Conservation (phyloP, 2,329 filamentous ascomycete species). For the Aspergillus sp. region DNA sequence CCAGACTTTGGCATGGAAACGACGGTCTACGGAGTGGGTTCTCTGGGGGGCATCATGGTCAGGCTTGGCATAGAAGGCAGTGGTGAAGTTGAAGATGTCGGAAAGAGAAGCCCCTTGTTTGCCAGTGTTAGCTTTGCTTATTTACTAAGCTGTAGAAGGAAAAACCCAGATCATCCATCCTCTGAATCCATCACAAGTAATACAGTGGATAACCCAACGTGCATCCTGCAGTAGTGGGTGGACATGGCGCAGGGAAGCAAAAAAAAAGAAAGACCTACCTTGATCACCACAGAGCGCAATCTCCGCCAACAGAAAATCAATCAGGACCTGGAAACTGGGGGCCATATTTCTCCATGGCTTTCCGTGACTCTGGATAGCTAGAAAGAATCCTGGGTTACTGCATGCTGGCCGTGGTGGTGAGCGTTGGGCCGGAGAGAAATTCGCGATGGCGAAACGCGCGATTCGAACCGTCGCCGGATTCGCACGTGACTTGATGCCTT, state of each 20-base stretch:
- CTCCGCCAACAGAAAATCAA: conserved; percentile 51
- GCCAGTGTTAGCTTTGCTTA: conserved; percentile 12
- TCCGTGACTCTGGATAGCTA: background rate
- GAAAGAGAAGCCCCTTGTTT: conserved; percentile 26
- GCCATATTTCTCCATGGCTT: conserved; percentile 32
- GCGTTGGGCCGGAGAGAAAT: background rate
- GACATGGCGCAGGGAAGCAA: conserved; percentile 11
- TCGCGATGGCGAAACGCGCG: conserved; percentile 14
- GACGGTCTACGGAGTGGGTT: conserved; percentile 38
- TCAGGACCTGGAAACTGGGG: conserved; percentile 47
- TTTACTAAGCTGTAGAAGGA: no score
- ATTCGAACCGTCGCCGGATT: conserved; percentile 23
- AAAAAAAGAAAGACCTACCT: conserved; percentile 40
- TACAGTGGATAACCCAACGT: conserved; percentile 1
- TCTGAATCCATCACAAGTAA: background rate
- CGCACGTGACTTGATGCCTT: no score
- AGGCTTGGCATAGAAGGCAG: conserved; percentile 27
- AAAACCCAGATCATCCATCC: background rate
- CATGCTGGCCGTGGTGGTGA: conserved; percentile 2
- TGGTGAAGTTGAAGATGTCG: conserved; percentile 28
- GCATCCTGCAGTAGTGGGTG: background rate
- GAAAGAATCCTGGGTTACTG: no score
- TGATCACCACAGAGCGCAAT: conserved; percentile 51
- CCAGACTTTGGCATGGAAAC: conserved; percentile 49
- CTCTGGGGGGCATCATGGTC: conserved; percentile 12